Conservation (phyloP, 352 stramenopile genomes). For the Phytophthora melonis region DNA sequence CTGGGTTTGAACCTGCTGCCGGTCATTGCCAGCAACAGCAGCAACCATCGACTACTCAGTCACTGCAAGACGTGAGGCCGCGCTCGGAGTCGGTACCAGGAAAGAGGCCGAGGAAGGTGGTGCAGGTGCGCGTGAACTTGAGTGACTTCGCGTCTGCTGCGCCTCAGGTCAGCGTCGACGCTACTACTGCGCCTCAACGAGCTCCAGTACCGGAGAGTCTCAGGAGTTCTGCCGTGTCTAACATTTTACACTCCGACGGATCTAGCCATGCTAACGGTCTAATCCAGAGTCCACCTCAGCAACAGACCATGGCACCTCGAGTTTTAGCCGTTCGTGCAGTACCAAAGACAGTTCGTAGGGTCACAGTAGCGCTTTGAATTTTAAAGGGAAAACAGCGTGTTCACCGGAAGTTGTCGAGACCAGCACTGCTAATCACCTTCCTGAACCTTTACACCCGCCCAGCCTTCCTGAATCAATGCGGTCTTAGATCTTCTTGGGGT, state of each 20-base stretch:
- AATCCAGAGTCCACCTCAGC: neutral
- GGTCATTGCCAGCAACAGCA: neutral
- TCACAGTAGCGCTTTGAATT: conserved; percentile 49
- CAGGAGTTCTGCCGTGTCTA: neutral
- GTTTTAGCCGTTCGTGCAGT: conserved; percentile 20
- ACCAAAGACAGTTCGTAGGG: conserved; percentile 44
- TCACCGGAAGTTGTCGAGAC: neutral
- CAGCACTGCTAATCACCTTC: neutral
- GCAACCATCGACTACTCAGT: conserved; percentile 1
- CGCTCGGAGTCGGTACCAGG: conserved; percentile 8
- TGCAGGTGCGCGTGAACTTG: conserved; percentile 61
- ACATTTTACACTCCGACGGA: neutral
- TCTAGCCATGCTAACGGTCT: neutral
- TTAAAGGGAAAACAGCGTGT: neutral
- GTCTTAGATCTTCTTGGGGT: conserved; percentile 49
- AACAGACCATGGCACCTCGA: conserved; percentile 11
- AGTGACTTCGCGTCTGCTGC: conserved; percentile 34
- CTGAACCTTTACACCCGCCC: too few species aligned
- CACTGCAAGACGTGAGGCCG: neutral
- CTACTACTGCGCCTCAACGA: neutral
- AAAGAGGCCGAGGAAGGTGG: conserved; percentile 43
- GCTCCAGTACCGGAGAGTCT: neutral
- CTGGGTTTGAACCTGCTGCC: neutral
- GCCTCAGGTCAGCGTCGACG: neutral
- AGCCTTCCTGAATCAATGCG: neutral